A percentile compares a stretch with the other conserved stretches of the same genome.
Conservation (phyloP, 176 grass and related monocot genomes). For the Phoenix roebelenii region DNA sequence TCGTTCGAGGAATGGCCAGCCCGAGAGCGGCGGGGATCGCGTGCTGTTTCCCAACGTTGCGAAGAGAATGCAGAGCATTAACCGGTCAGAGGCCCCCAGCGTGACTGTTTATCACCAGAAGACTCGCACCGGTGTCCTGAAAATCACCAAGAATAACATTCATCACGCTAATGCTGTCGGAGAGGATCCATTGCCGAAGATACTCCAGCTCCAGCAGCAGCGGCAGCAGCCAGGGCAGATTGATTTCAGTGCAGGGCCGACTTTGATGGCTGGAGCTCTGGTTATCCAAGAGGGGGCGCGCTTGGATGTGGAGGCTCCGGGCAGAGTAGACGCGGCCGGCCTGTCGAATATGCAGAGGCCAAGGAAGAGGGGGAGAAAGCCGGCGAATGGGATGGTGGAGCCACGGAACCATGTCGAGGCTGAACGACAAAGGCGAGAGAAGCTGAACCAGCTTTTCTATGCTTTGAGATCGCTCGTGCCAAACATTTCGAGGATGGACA, state of each 20-base stretch:
- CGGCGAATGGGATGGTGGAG: conserved; percentile 91
- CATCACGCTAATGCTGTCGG: conserved; percentile 30
- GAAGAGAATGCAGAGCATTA: conserved; percentile 66
- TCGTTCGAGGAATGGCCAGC: conserved; percentile 50
- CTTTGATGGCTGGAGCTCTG: conserved; percentile 16
- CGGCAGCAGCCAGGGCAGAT: conserved; percentile 63
- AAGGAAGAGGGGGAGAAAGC: conserved; percentile 92
- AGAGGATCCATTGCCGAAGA: conserved; percentile 19
- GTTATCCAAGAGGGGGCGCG: conserved; percentile 55
- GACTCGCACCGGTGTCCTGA: conserved; percentile 52
- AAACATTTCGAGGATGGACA: conserved; percentile 19
- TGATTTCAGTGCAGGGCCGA: conserved; percentile 21
- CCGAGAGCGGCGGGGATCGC: conserved; percentile 14
- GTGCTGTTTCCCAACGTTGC: conserved; percentile 52
- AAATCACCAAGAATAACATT: conserved; percentile 39
- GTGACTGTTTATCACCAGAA: conserved; percentile 59
- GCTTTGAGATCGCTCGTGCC: conserved; percentile 82
- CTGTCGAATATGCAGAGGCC: conserved; percentile 53
- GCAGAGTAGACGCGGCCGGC: conserved; percentile 42
- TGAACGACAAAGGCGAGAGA: conserved; percentile 93
- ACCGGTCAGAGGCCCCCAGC: conserved; percentile 55
- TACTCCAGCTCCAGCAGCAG: conserved; percentile 52
- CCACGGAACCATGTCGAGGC: conserved; percentile 95
- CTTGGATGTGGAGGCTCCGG: conserved; percentile 42
- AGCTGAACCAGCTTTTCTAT: conserved; percentile 92